These are phyloP conservation scores for Nyctanthes arbortristis DNA, from an alignment of 257 asterid species.

Conservation along the genomic window DNA sequence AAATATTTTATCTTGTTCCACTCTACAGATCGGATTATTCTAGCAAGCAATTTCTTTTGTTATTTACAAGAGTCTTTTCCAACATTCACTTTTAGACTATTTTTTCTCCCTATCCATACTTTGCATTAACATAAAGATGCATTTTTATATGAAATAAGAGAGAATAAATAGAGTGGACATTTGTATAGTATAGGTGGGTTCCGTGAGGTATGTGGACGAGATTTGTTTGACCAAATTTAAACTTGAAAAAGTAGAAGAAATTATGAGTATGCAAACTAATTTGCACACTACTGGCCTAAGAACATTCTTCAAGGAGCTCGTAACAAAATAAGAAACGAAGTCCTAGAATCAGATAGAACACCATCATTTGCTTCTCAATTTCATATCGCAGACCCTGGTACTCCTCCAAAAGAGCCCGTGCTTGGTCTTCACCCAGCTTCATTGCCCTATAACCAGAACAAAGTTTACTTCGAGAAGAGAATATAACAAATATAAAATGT, in stretches of 20 bases:
- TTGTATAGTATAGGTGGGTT: too few species aligned
- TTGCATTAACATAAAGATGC: too few species aligned
- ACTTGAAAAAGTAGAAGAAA: too few species aligned
- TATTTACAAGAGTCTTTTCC: neutral
- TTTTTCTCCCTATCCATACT: constrained; percentile 11
- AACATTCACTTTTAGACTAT: neutral
- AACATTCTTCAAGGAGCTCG: neutral
- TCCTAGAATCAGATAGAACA: constrained; percentile 23
- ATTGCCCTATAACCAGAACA: constrained; percentile 55
- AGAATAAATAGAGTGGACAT: too few species aligned
- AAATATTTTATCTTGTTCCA: neutral
- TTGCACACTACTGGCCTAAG: neutral
- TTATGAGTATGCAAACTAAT: too few species aligned
- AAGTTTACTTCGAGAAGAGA: constrained; percentile 20
- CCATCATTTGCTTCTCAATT: constrained; percentile 87
- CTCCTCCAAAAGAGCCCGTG: constrained; percentile 51
- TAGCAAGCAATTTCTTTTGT: neutral
- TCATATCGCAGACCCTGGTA: constrained; percentile 78
- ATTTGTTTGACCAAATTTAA: too few species aligned
- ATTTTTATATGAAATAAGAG: too few species aligned
- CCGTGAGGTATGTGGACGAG: too few species aligned
- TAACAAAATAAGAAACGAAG: too few species aligned
- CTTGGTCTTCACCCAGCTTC: constrained; percentile 67
- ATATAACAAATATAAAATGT: constrained; percentile 12
- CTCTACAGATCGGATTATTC: neutral